phyloP scores from a whole-genome alignment of 768 basidiomycete species.

The Boletus eberwhitei region DNA sequence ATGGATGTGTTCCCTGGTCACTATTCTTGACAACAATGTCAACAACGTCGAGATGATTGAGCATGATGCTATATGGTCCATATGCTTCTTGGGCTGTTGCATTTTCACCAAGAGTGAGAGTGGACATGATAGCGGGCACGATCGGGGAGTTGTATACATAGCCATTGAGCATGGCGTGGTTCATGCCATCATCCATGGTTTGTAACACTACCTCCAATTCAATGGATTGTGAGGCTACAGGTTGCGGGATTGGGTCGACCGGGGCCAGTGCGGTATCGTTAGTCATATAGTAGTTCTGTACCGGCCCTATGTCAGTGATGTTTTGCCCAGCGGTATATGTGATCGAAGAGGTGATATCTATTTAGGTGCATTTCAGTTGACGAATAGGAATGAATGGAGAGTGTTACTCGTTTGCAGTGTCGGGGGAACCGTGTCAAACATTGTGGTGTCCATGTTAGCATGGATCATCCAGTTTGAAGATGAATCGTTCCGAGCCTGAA shows the following conservation, averaged over 20 bases:
- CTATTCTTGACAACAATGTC: conserved; percentile 74
- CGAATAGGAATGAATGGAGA: not conserved
- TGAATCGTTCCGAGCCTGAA: conserved; percentile 86
- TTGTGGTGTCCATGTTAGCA: conserved; percentile 83
- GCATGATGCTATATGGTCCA: conserved; percentile 72
- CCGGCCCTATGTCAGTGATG: conserved; percentile 48
- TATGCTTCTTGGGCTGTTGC: conserved; percentile 69
- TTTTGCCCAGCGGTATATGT: conserved; percentile 60
- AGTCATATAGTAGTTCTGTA: conserved; percentile 58
- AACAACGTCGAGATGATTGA: conserved; percentile 72
- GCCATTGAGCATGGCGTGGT: conserved; percentile 73
- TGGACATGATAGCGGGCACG: conserved; percentile 76
- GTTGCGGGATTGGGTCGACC: conserved; percentile 47
- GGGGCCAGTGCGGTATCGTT: conserved; percentile 73
- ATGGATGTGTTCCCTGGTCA: conserved; percentile 78
- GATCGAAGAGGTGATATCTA: conserved; percentile 82
- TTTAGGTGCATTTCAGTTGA: not conserved
- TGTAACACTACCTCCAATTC: conserved; percentile 75
- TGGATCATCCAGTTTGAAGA: conserved; percentile 84
- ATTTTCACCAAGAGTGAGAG: conserved; percentile 70
- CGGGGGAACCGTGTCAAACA: conserved; percentile 84
- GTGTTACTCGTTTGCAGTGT: conserved; percentile 61
- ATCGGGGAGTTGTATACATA: conserved; percentile 66
- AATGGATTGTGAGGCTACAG: conserved; percentile 52
- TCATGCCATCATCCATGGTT: conserved; percentile 83